Base-by-base conservation (phyloP, 139 green algal genomes). In the Tetraselmis chui region DNA sequence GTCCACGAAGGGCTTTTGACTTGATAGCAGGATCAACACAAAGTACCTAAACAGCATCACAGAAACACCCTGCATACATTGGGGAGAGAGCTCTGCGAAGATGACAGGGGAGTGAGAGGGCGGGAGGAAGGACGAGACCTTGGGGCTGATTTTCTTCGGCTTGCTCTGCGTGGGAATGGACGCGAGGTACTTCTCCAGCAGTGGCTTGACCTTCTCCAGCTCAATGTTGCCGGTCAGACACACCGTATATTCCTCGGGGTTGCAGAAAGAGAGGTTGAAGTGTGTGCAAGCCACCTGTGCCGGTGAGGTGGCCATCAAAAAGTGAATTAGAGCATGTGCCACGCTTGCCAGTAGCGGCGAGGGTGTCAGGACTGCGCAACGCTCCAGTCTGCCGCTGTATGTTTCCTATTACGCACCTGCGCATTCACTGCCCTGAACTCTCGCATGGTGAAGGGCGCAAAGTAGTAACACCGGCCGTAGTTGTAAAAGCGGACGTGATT, bases 381-480 rank as follows among this genome's bases (percentile, higher is more conserved):
- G n/a, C n/a, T n/a, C n/a, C n/a, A n/a, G n/a, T n/a, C n/a, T n/a
- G n/a, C n/a, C n/a, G n/a, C n/a, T n/a, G n/a, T n/a, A n/a, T n/a
- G n/a, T n/a, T n/a, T n/a, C n/a, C n/a, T n/a, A n/a, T n/a, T n/a
- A n/a, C 45, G 45, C 45, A 67, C 45, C 45, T 67, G 45, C 45
- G 83, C 78, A 82, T 95, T 86, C 30, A 95, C 80, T 28, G 29
- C 28, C 18, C 87, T 75, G 75, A 95, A 58, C 11, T 92, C 89
- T 31, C 86, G 5, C 32, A 94, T 31, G 0, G 87, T 94, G 59
- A 93, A 29, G 1, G 89, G 88, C 78, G 88, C 82, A 74, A 93
- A 95, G 76, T 92, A 95, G 86, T 95, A 96, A 83, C 86, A 95
- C 30, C 22, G 2, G 67, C 89, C 92, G 82, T 96, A 97, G 88